phyloP scores from a whole-genome alignment of 441 rosid genomes.

The Flueggea neowawraea region DNA sequence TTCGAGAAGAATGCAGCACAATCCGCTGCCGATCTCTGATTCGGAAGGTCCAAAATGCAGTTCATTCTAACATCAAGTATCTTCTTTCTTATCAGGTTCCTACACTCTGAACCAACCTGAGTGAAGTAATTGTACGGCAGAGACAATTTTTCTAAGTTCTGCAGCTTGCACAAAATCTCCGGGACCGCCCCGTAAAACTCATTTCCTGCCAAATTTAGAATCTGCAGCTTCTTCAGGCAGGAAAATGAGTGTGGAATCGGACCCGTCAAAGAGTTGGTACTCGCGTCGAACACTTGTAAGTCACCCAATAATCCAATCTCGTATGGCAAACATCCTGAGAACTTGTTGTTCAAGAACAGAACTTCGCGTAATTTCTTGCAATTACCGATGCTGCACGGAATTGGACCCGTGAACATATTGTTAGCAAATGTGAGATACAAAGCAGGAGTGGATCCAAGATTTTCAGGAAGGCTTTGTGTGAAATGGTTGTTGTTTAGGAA shows the following conservation, averaged over 20 bases:
- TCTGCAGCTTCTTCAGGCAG: slow-evolving; percentile 31
- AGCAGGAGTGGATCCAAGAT: slow-evolving; percentile 35
- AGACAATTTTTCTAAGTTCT: slow-evolving; percentile 26
- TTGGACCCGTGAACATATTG: slow-evolving; percentile 39
- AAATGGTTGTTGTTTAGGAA: slow-evolving; percentile 48
- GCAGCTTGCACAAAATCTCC: slow-evolving; percentile 41
- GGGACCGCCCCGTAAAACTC: slow-evolving; percentile 46
- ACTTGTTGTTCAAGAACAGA: slow-evolving; percentile 39
- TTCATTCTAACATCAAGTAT: slow-evolving; percentile 36
- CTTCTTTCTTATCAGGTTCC: slow-evolving; percentile 27
- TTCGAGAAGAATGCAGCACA: slow-evolving; percentile 32
- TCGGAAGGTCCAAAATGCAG: slow-evolving; percentile 45
- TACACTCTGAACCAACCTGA: slow-evolving; percentile 41
- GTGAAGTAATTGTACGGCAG: slow-evolving; percentile 47
- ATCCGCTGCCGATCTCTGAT: slow-evolving; percentile 24
- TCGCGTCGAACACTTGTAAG: slow-evolving; percentile 33
- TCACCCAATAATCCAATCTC: slow-evolving; percentile 39
- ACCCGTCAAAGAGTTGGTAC: slow-evolving; percentile 40
- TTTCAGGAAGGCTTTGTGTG: slow-evolving; percentile 25
- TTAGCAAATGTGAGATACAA: slow-evolving; percentile 46
- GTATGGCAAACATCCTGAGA: slow-evolving; percentile 47
- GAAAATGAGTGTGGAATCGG: slow-evolving; percentile 50
- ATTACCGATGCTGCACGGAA: slow-evolving; percentile 37
- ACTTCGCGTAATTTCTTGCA: slow-evolving; percentile 32
- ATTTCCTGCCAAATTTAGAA: slow-evolving; percentile 34